Evolutionary conservation across 73 alveolate species (phyloP).

Genomic region (Paramecium sonneborni): DNA sequence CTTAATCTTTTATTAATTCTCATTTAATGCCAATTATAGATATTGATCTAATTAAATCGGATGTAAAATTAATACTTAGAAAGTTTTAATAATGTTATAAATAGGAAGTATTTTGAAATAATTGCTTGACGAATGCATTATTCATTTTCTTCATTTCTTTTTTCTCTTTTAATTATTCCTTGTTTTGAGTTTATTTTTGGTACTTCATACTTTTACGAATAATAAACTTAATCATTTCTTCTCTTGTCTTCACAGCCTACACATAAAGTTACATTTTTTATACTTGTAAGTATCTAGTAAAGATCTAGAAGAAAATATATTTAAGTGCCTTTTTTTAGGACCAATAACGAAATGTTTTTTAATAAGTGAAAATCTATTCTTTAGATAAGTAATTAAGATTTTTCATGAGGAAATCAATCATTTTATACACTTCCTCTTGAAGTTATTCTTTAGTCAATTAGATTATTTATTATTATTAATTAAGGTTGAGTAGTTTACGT

Average conservation of each 20-base stretch:
- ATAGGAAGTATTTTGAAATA: background rate
- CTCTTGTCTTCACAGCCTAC: conserved; percentile 41
- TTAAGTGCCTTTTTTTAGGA: conserved; percentile 19
- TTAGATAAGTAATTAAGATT: background rate
- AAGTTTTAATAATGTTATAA: background rate
- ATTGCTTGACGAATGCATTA: background rate
- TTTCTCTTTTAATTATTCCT: background rate
- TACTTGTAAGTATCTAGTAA: conserved; percentile 51
- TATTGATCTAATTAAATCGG: conserved; percentile 19
- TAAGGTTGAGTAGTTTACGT: background rate
- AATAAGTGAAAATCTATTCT: background rate
- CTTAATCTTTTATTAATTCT: background rate
- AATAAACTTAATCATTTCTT: conserved; percentile 46
- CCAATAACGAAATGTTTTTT: background rate
- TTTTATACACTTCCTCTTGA: conserved; percentile 9
- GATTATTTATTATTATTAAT: background rate
- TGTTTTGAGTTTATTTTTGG: background rate
- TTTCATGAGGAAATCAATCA: conserved; percentile 39
- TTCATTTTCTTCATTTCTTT: background rate
- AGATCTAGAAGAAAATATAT: conserved; percentile 29
- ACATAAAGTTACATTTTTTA: background rate
- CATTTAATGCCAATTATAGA: background rate
- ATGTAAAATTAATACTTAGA: background rate
- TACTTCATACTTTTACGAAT: conserved; percentile 11
- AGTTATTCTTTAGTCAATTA: background rate